These are phyloP conservation scores for Paraurostyla sp. DNA, from an alignment of 73 alveolate species.

Conservation along the genomic window DNA sequence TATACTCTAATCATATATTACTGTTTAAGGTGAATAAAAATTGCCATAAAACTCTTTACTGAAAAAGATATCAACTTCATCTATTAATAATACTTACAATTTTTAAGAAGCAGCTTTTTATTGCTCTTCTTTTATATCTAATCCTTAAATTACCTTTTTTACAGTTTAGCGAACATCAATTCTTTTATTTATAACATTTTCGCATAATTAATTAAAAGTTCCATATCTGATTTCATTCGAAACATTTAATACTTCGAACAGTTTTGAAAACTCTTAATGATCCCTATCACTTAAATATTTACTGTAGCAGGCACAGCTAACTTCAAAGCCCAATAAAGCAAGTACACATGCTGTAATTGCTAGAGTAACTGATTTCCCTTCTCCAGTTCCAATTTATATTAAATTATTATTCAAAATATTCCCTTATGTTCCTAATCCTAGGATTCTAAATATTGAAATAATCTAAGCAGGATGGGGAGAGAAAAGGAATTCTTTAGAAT, in stretches of 20 bases:
- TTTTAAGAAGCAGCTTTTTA: neutral
- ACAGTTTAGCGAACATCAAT: neutral
- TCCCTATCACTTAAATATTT: slow-evolving; percentile 70
- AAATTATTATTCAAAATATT: slow-evolving; percentile 40
- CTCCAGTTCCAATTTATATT: slow-evolving; percentile 75
- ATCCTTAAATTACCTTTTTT: neutral
- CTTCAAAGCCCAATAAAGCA: slow-evolving; percentile 67
- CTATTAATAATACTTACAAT: slow-evolving; percentile 54
- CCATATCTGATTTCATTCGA: slow-evolving; percentile 47
- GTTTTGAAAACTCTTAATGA: slow-evolving; percentile 24
- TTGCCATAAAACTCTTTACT: neutral
- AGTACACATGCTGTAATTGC: slow-evolving; percentile 65
- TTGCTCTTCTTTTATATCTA: neutral
- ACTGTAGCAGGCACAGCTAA: slow-evolving; percentile 62
- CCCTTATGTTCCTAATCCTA: neutral
- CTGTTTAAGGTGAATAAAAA: neutral
- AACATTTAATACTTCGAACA: slow-evolving; percentile 29
- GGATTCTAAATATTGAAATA: neutral
- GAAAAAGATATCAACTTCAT: slow-evolving; percentile 76
- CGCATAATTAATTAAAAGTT: slow-evolving; percentile 51
- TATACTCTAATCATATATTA: neutral
- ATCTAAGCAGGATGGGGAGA: neutral
- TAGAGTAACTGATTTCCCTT: slow-evolving; percentile 72
- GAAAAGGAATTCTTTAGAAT: too few species aligned
- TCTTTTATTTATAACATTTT: neutral